Base-by-base conservation (phyloP, 192 early-diverging fungal genomes). In the Chytriomyces sp. region DNA sequence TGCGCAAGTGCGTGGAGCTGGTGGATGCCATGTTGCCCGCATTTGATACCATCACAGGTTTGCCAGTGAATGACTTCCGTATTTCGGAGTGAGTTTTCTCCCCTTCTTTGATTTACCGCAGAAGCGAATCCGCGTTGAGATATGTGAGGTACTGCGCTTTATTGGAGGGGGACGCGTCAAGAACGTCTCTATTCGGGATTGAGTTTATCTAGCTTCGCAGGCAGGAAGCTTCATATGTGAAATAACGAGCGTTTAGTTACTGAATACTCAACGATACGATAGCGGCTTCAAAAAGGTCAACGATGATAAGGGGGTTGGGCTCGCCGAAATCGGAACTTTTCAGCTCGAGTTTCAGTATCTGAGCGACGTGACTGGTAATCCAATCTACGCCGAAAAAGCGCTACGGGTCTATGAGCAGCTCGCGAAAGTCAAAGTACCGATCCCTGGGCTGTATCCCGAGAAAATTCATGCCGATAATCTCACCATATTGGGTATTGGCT, bases 1-100 rank as follows among this genome's bases (percentile, higher is more conserved):
- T 96, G 49, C 63, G 82, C 12, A 92, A 93, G 78, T 94, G 94
- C 0, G 61, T 82, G 28, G 92, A 93, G 68, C 67, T 98, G 39
- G 96, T 85, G 2, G 82, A 93, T 55, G 76, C 92, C 37, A 71
- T 98, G 68, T 71, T 95, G 49, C 90, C 90, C 6, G 96, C 94
- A 0, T 98, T 98, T 77, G 84, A 89, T 10, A 89, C 92, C n/a
- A 86, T 86, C 4, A 90, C 84, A 5, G 92, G 91, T 5, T 82
- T 93, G 19, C 95, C 96, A 7, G 89, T 84, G 74, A 66, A 75
- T 40, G 64, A 75, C 78, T 81, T 92, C 22, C 94, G 94, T 77
- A 74, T 97, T 25, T 83, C 84, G 0, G 58, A 61, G 37, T 59
- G 22, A 22, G 62, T 52, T 44, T 33, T 22, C 33, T 26, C 4